Evolutionary conservation across 1,284 basidiomycete species (phyloP).

Genomic region (Bondarzewia mesenterica): DNA sequence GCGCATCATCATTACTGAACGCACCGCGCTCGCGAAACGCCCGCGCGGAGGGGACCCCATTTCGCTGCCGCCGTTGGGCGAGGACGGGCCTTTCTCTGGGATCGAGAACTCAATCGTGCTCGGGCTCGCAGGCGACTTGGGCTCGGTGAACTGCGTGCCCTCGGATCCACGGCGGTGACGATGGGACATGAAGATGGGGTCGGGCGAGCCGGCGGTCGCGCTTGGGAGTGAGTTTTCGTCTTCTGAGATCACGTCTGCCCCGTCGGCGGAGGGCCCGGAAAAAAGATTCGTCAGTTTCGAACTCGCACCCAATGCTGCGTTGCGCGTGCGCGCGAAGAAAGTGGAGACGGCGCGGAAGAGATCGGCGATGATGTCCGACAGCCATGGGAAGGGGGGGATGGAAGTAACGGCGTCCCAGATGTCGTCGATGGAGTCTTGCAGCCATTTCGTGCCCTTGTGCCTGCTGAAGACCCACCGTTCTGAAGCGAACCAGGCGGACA

Average conservation of each 20-base stretch:
- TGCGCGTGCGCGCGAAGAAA: constrained; percentile 3
- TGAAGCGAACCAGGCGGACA: constrained; percentile 71
- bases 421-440: constrained; percentile 58
- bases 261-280: constrained; percentile 5
- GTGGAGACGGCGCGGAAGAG: constrained; percentile 1
- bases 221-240: constrained; percentile 10
- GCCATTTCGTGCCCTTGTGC: constrained; percentile 68
- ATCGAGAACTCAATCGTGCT: constrained; percentile 18
- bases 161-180: constrained; percentile 9
- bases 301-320: constrained; percentile 2
- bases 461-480: constrained; percentile 65
- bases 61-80: constrained; percentile 10
- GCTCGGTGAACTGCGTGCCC: constrained; percentile 1
- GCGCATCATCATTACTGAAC: constrained; percentile 40
- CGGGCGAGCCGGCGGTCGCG: constrained; percentile 3
- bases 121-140: not conserved
- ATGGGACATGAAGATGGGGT: constrained; percentile 1
- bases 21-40: constrained; percentile 35
- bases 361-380: constrained; percentile 16
- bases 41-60: constrained; percentile 19
- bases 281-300: constrained; percentile 8
- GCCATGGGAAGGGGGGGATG: constrained; percentile 28
- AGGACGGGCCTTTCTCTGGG: constrained; percentile 14
- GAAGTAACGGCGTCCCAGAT: constrained; percentile 32
- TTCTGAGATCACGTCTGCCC: not conserved